Evolutionary conservation across 2,329 filamentous ascomycete genomes (phyloP), one percentile per base, ranked within the genome.

Genomic region (Elsinoe perseae): DNA sequence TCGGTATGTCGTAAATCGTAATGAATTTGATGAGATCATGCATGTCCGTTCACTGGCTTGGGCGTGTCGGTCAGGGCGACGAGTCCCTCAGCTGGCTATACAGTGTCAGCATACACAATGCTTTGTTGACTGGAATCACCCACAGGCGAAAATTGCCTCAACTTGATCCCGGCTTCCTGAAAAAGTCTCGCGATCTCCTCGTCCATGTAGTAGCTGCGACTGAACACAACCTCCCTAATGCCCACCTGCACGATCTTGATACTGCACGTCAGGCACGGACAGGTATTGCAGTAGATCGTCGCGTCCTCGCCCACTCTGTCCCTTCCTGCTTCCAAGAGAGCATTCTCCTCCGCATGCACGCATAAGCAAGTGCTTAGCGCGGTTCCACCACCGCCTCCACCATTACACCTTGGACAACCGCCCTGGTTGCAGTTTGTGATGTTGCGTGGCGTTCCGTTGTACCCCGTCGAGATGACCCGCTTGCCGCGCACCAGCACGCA

Each of bases 181-280:
- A 98, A 87, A 25, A 98, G 86, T 53, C 81, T 80, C 7, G 91
- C 89, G 34, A 89, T 87, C 69, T 89, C 83, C 38, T 77, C 81
- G 67, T 98, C 93, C 86, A 98, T 96, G 69, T 92, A 92, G 69
- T 98, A 98, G 23, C 87, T 84, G 68, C 95, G 86, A 62, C 84
- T 91, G 66, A 95, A 98, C 12, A 98, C 91, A 12, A 98, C 93
- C 76, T 98, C 93, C 40, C 82, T 83, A 62, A 98, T 95, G 16
- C 93, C 93, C 6, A 97, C 89, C 74, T 98, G 93, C 20, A 89
- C 88, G 66, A 98, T 97, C 76, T 98, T 98, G 75, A 98, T 95
- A 65, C 89, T 95, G 72, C 93, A 98, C 2, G 93, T 98, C 70
- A 98, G 76, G 69, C 93, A 98, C 3, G 93, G 93, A 71, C 93